Evolutionary conservation across 139 green algal genomes (phyloP).

Genomic region (Asterochloris erici): DNA sequence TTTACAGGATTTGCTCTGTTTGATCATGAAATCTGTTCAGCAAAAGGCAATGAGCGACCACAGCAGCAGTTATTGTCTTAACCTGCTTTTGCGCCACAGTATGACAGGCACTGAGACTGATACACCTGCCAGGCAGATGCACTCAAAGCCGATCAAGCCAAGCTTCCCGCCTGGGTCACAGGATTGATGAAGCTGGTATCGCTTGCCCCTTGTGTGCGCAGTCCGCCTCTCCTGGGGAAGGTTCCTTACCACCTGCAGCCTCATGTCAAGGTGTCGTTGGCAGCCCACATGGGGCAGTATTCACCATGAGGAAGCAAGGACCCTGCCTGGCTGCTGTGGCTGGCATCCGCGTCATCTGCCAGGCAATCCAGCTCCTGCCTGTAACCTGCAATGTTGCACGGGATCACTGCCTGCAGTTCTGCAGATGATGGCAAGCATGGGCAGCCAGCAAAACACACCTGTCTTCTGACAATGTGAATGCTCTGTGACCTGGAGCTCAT

Average conservation of each 20-base stretch:
- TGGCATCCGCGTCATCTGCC: background rate
- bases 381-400: background rate
- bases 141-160: slow-evolving; percentile 10
- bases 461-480: background rate
- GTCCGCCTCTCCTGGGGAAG: background rate
- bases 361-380: slow-evolving; percentile 5
- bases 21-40: too few species aligned
- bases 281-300: background rate
- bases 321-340: background rate
- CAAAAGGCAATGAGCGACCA: too few species aligned
- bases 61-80: too few species aligned
- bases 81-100: slow-evolving; percentile 1
- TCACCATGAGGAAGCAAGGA: background rate
- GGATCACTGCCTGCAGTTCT: background rate
- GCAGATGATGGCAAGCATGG: background rate
- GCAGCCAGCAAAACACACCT: background rate
- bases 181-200: background rate
- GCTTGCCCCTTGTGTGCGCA: slow-evolving; percentile 6
- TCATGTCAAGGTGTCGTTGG: background rate
- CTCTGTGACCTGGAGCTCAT: background rate
- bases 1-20: too few species aligned
- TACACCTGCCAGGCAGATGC: slow-evolving; percentile 10
- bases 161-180: background rate
- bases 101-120: slow-evolving; percentile 14
- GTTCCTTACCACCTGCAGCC: slow-evolving; percentile 3